phyloP scores from a whole-genome alignment of 108 stramenopile species.

The Skeletonema menzelii region DNA sequence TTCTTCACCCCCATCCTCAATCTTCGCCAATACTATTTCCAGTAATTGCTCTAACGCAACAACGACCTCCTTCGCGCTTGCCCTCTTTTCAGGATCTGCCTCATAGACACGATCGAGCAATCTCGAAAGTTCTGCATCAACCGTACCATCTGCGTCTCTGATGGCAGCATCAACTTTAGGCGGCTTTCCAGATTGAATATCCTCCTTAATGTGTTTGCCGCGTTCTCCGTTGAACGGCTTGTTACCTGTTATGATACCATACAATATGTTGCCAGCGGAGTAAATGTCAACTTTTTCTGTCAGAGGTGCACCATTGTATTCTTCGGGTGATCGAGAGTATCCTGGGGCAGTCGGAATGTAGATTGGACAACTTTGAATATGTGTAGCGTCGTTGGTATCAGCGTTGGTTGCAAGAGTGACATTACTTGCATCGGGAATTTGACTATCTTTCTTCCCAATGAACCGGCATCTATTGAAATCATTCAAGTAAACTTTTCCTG shows the following conservation, averaged over 20 bases:
- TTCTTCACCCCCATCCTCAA: neutral
- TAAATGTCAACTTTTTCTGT: constrained; percentile 50
- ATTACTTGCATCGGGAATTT: neutral
- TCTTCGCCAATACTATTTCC: neutral
- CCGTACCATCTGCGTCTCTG: constrained; percentile 27
- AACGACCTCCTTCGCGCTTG: constrained; percentile 44
- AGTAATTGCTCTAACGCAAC: constrained; percentile 37
- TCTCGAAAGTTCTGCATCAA: constrained; percentile 32
- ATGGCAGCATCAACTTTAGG: constrained; percentile 35
- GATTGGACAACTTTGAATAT: constrained; percentile 51
- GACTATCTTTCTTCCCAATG: constrained; percentile 48
- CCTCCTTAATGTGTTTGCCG: constrained; percentile 23
- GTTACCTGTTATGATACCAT: constrained; percentile 46
- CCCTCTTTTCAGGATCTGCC: constrained; percentile 33
- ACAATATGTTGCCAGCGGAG: constrained; percentile 47
- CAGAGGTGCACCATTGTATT: constrained; percentile 49
- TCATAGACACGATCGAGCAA: constrained; percentile 48
- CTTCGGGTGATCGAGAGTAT: constrained; percentile 70
- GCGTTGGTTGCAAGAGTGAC: neutral
- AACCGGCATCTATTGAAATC: constrained; percentile 91
- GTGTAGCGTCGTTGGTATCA: constrained; percentile 10
- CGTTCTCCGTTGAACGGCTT: constrained; percentile 39
- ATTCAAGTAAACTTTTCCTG: constrained; percentile 64
- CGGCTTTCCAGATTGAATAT: constrained; percentile 29
- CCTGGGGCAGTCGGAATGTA: constrained; percentile 82